These are phyloP conservation scores for Incumbomyces delicatus DNA, from an alignment of 2,329 filamentous ascomycete species.

Conservation along the genomic window DNA sequence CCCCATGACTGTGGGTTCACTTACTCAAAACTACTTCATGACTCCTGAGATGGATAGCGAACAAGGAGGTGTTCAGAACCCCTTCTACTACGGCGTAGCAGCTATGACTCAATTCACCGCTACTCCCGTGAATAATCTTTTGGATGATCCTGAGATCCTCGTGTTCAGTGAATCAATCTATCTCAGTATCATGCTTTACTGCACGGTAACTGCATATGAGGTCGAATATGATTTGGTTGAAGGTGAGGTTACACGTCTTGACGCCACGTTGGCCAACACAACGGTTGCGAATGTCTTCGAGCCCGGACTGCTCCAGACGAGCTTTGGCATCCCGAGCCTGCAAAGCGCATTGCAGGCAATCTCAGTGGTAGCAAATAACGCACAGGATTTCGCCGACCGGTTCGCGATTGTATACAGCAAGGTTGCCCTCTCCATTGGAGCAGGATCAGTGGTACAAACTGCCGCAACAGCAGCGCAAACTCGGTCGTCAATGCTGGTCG, in stretches of 20 bases:
- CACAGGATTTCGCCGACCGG: slow-evolving; percentile 2
- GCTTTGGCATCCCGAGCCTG: background rate
- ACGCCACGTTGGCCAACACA: slow-evolving; percentile 10
- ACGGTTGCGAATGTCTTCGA: slow-evolving; percentile 8
- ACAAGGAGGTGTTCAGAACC: background rate
- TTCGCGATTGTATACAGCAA: slow-evolving; percentile 6
- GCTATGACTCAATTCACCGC: background rate
- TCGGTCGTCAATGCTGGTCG: slow-evolving; percentile 6
- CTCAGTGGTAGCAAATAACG: background rate
- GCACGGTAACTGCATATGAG: slow-evolving; percentile 19
- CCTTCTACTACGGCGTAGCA: background rate
- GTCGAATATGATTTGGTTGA: slow-evolving; percentile 19
- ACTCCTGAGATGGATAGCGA: slow-evolving; percentile 2
- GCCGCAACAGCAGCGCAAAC: slow-evolving; percentile 6
- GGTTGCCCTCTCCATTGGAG: slow-evolving; percentile 6
- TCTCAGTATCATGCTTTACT: slow-evolving; percentile 14
- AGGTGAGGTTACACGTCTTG: slow-evolving; percentile 11
- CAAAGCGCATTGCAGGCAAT: background rate
- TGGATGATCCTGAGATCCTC: slow-evolving; percentile 8
- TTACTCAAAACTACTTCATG: background rate
- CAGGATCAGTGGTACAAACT: slow-evolving; percentile 1
- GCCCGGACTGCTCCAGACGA: background rate
- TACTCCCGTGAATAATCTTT: background rate
- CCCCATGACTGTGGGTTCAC: background rate
- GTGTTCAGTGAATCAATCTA: slow-evolving; percentile 3